Evolutionary conservation across 371 early-diverging fungal species (phyloP), one percentile per base, ranked within the genome.

Genomic region (Caulochytrium protostelioides): DNA sequence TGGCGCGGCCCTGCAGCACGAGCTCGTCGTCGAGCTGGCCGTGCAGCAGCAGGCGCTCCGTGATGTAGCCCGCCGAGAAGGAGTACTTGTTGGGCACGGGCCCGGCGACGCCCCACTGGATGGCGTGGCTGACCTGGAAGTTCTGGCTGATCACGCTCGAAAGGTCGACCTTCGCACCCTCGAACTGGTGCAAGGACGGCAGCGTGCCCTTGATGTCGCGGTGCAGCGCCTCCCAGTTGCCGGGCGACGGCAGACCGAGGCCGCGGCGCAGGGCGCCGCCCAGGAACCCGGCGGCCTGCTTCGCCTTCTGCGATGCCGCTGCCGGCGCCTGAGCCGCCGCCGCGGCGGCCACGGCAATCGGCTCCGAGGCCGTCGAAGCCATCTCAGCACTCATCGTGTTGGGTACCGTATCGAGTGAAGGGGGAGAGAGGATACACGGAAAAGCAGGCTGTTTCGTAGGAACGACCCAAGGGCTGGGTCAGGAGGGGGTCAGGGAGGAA

Each of bases 141-240:
- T 79, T 80, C 38, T 64, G 80, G 32, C 83, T 83, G 50, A 87
- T 62, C 28, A 79, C 69, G 50, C 85, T 85, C 28, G 77, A 72
- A 44, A 91, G 68, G 47, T 91, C 90, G 38, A 86, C 79, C 44
- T 82, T 80, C 21, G 79, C 91, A 41, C 97, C 97, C 43, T 95
- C 92, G 50, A 92, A 82, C 45, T 81, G 52, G 50, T 72, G 76
- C 55, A 78, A 67, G 43, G 75, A 71, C 39, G 78, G 59, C 48
- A 81, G 77, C 58, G 39, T 57, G 83, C 86, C 63, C 57, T 82
- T 84, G 39, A 72, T 35, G 57, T 86, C 86, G 23, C 69, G 47
- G 55, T 83, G 82, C 49, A 83, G 59, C 44, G 66, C 63, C 59
- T 86, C 86, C 43, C 70, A 83, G 41, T 62, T 62, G 38, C 90